Conservation (phyloP, 345 rosid species). For the Pistacia atlantica region DNA sequence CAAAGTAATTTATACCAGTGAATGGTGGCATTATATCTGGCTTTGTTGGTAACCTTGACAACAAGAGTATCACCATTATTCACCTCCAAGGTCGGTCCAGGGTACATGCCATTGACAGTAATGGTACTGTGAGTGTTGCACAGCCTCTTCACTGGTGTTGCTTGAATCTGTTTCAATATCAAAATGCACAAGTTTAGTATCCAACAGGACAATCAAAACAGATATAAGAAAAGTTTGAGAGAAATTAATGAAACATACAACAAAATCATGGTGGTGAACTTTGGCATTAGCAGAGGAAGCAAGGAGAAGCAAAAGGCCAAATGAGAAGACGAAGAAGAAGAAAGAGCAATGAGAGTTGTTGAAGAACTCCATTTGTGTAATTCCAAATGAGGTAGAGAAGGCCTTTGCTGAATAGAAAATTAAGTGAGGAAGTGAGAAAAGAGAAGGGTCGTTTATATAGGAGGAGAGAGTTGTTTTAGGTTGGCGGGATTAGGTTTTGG, state of each 20-base stretch:
- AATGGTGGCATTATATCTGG: constrained; percentile 72
- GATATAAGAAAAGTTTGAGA: neutral
- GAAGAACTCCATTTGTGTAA: constrained; percentile 20
- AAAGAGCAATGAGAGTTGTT: neutral
- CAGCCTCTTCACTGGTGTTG: constrained; percentile 89
- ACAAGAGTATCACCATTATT: constrained; percentile 73
- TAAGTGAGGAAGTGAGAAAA: constrained; percentile 9
- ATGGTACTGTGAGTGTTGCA: constrained; percentile 74
- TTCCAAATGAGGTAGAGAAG: neutral
- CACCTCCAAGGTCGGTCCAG: constrained; percentile 86
- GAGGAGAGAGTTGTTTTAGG: constrained; percentile 35
- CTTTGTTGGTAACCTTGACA: constrained; percentile 66
- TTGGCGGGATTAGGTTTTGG: constrained; percentile 72
- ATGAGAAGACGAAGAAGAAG: constrained; percentile 29
- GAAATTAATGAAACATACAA: constrained; percentile 49
- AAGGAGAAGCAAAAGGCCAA: constrained; percentile 42
- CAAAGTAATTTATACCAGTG: constrained; percentile 61
- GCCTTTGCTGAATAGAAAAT: neutral
- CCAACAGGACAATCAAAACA: neutral
- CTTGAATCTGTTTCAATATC: constrained; percentile 56
- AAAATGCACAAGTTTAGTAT: neutral
- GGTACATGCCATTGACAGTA: constrained; percentile 93
- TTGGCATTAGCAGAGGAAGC: constrained; percentile 47
- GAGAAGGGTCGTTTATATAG: constrained; percentile 29
- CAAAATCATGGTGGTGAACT: constrained; percentile 65